Conservation (phyloP, 352 stramenopile genomes). For the Pythium grandisporangium region DNA sequence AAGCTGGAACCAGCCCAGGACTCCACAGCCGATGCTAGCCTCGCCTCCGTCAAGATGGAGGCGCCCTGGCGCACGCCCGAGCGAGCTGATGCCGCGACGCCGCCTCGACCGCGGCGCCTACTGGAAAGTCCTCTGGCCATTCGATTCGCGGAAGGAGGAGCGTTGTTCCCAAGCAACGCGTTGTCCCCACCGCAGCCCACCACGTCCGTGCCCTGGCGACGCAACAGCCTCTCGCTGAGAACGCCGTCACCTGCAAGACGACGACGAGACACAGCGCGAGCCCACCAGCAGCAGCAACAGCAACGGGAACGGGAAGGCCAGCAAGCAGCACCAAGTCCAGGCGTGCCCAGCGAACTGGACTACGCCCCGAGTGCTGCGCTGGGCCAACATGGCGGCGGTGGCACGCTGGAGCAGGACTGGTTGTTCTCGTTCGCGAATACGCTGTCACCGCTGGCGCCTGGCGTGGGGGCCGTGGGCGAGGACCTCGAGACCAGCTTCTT, state of each 20-base stretch:
- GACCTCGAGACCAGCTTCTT: conserved; percentile 60
- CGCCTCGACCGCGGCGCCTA: no score
- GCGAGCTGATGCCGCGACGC: no score
- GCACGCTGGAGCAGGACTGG: conserved; percentile 49
- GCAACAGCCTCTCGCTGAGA: conserved; percentile 15
- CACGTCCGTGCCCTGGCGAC: conserved; percentile 1
- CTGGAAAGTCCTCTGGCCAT: conserved; percentile 4
- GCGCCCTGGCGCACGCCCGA: no score
- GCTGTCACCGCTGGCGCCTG: conserved; percentile 42
- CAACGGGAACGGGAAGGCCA: no score
- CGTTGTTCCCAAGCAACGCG: not conserved
- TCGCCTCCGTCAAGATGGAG: not conserved
- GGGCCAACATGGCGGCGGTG: no score
- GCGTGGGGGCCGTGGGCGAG: conserved; percentile 20
- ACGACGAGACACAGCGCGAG: not conserved
- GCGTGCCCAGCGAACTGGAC: conserved; percentile 16
- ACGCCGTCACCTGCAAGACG: conserved; percentile 12
- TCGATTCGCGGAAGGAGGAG: not conserved
- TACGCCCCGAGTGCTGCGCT: conserved; percentile 28
- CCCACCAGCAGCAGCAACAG: no score
- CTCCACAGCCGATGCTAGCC: conserved; percentile 3
- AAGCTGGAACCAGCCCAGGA: conserved; percentile 2
- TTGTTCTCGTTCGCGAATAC: conserved; percentile 78
- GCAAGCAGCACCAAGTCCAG: no score
- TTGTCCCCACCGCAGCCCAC: conserved; percentile 3